Evolutionary conservation across 2,329 filamentous ascomycete species (phyloP).

Genomic region (Fusarium sp.): DNA sequence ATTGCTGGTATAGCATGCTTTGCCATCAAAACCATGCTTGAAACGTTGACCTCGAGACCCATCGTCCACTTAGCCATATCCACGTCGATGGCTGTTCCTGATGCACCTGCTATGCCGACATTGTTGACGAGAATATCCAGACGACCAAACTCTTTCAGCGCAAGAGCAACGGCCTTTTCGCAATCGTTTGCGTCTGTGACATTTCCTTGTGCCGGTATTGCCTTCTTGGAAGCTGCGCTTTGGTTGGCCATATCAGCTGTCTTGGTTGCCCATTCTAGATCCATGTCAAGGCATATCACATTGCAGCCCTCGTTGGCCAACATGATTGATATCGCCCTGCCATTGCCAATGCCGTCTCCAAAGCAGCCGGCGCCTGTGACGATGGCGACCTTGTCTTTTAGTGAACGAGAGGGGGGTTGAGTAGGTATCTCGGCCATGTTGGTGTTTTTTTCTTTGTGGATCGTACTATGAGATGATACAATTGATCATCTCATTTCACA

Average conservation of each 20-base stretch:
- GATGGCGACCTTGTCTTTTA: slow-evolving; percentile 55
- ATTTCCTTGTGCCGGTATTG: slow-evolving; percentile 57
- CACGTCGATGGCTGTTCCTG: slow-evolving; percentile 67
- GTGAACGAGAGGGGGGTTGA: slow-evolving; percentile 20
- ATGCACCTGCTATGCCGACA: slow-evolving; percentile 67
- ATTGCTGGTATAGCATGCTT: slow-evolving; percentile 69
- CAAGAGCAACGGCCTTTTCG: slow-evolving; percentile 49
- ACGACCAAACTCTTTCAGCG: slow-evolving; percentile 59
- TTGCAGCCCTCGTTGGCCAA: slow-evolving; percentile 65
- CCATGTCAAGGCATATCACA: slow-evolving; percentile 66
- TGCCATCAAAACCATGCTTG: slow-evolving; percentile 70
- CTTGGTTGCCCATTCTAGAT: slow-evolving; percentile 56
- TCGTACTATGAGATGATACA: background rate
- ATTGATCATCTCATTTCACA: background rate
- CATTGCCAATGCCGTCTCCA: slow-evolving; percentile 68
- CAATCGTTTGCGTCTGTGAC: slow-evolving; percentile 65
- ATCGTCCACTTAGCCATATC: slow-evolving; percentile 66
- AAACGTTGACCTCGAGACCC: slow-evolving; percentile 68
- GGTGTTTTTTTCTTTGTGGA: background rate
- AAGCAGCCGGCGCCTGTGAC: slow-evolving; percentile 66
- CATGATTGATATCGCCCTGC: slow-evolving; percentile 64
- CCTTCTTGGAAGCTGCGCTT: slow-evolving; percentile 49
- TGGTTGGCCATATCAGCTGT: slow-evolving; percentile 61
- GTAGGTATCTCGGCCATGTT: slow-evolving; percentile 14
- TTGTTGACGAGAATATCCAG: slow-evolving; percentile 72